Evolutionary conservation across 768 basidiomycete species (phyloP).

Genomic region (Collybia nuda): DNA sequence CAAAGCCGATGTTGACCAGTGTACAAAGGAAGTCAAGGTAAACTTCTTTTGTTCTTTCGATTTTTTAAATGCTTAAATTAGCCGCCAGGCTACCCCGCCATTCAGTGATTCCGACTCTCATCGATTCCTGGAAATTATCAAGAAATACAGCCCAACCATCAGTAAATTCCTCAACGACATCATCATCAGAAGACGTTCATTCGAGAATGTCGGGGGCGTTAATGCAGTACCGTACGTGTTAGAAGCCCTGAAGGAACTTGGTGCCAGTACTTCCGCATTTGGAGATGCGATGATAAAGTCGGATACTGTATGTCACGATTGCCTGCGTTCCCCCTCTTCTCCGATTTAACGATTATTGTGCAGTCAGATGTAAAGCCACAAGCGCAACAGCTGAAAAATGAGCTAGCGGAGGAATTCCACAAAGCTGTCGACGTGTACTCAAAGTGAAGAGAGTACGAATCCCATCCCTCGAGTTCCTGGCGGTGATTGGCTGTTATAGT

Average conservation of each 20-base stretch:
- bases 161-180: conserved; percentile 16
- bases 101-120: conserved; percentile 20
- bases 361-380: too few species aligned
- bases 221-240: neutral
- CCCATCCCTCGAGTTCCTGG: too few species aligned
- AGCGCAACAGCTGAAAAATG: too few species aligned
- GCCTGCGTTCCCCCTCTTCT: too few species aligned
- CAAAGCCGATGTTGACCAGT: conserved; percentile 19
- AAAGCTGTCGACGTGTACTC: too few species aligned
- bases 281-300: conserved; percentile 1
- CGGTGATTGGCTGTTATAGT: too few species aligned
- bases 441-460: too few species aligned
- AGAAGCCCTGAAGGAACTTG: neutral
- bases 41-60: neutral
- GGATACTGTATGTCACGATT: conserved; percentile 1
- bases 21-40: conserved; percentile 5
- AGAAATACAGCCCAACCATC: conserved; percentile 13
- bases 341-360: too few species aligned
- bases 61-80: neutral
- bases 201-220: conserved; percentile 15
- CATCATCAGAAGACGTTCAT: conserved; percentile 23
- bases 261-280: neutral
- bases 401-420: too few species aligned
- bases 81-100: neutral
- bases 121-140: conserved; percentile 17